Conservation (phyloP, 192 early-diverging fungal species). For the Coemansia sp. region DNA sequence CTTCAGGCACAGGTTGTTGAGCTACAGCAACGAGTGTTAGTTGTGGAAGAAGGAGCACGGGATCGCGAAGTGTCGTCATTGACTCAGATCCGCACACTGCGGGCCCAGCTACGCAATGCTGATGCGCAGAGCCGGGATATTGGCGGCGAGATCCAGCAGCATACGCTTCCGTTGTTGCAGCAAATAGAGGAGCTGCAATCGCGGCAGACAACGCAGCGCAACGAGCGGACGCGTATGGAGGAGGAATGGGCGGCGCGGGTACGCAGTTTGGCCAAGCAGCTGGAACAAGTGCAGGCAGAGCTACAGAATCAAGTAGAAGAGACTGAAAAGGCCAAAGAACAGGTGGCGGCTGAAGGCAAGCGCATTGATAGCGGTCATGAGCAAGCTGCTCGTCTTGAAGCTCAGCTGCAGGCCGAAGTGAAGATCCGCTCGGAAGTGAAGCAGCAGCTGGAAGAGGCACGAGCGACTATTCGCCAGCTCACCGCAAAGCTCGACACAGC, state of each 20-base stretch:
- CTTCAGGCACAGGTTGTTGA: conserved; percentile 50
- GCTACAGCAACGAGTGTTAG: conserved; percentile 34
- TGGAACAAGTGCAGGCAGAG: conserved; percentile 12
- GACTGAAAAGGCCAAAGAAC: conserved; percentile 3
- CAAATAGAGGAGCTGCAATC: conserved; percentile 50
- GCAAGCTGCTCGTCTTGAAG: conserved; percentile 58
- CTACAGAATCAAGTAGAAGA: conserved; percentile 14
- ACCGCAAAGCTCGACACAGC: conserved; percentile 21
- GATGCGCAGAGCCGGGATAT: conserved; percentile 35
- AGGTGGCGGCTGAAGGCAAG: conserved; percentile 13
- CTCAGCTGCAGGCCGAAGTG: conserved; percentile 59
- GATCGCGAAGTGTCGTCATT: conserved; percentile 42
- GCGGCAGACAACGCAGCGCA: conserved; percentile 37
- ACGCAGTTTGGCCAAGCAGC: conserved; percentile 19
- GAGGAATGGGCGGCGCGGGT: conserved; percentile 19
- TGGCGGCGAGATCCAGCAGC: conserved; percentile 40
- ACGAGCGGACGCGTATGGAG: conserved; percentile 34
- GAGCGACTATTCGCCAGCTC: conserved; percentile 19
- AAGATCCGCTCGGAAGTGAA: conserved; percentile 43
- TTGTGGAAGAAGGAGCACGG: conserved; percentile 37
- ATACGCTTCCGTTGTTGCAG: conserved; percentile 48
- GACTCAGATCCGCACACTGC: conserved; percentile 35
- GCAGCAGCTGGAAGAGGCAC: conserved; percentile 45
- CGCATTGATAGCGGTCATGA: conserved; percentile 12
- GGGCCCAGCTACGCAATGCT: conserved; percentile 39